Percentiles rank a stretch among this genome's conserved stretches.
Evolutionary conservation across 768 basidiomycete genomes (phyloP).

Genomic region (Termitomyces sp.): DNA sequence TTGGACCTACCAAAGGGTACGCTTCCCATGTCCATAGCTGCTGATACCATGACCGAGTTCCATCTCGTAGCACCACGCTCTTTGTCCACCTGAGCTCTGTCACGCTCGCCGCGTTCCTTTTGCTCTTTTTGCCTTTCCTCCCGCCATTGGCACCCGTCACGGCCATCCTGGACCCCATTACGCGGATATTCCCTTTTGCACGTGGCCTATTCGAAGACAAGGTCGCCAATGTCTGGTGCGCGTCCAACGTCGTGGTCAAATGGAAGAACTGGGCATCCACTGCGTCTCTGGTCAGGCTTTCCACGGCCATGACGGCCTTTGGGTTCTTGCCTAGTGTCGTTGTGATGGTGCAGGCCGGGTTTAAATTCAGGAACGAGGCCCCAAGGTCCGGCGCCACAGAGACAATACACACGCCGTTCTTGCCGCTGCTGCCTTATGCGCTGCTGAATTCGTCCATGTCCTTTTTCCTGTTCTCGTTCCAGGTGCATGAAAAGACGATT

Average conservation of each 20-base stretch:
- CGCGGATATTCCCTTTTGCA: slow-evolving; percentile 86
- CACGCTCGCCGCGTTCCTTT: slow-evolving; percentile 55
- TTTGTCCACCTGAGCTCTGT: slow-evolving; percentile 65
- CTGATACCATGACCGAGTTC: neutral
- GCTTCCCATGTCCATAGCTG: slow-evolving; percentile 13
- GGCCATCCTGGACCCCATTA: slow-evolving; percentile 56
- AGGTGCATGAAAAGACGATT: slow-evolving; percentile 94
- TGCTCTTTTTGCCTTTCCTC: slow-evolving; percentile 79
- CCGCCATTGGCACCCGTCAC: slow-evolving; percentile 52
- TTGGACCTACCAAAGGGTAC: slow-evolving; percentile 70
- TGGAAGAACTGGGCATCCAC: slow-evolving; percentile 58
- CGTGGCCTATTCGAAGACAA: slow-evolving; percentile 94
- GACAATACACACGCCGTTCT: slow-evolving; percentile 36
- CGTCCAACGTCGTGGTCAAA: slow-evolving; percentile 82
- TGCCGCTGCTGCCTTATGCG: slow-evolving; percentile 73
- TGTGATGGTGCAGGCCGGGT: slow-evolving; percentile 32
- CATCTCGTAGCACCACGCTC: slow-evolving; percentile 30
- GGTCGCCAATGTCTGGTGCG: slow-evolving; percentile 98
- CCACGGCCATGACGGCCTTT: slow-evolving; percentile 57
- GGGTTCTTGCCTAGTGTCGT: slow-evolving; percentile 64
- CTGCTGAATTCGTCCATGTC: slow-evolving; percentile 80
- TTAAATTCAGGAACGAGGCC: slow-evolving; percentile 14
- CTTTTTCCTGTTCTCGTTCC: slow-evolving; percentile 95
- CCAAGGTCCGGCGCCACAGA: slow-evolving; percentile 8
- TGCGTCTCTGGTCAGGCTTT: slow-evolving; percentile 53